A percentile compares a stretch with the other conserved stretches of the same genome.
These are phyloP conservation scores for Penstemon newberryi DNA, from an alignment of 257 asterid species.

Conservation along the genomic window DNA sequence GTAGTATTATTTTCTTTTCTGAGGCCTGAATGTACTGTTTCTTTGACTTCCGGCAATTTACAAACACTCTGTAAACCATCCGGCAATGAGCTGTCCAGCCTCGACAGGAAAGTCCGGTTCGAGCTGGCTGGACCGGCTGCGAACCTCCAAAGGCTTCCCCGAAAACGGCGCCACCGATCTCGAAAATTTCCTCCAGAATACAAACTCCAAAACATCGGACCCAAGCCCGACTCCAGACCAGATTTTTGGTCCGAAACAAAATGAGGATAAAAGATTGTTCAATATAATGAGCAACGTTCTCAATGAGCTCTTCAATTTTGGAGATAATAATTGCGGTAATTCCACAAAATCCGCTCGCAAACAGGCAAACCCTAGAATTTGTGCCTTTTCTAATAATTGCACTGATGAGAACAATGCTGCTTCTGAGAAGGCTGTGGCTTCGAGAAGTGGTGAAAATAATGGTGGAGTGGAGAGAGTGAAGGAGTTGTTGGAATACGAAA, in stretches of 20 bases:
- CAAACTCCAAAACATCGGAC: conserved; percentile 22
- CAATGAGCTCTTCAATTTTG: conserved; percentile 74
- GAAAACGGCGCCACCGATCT: conserved; percentile 45
- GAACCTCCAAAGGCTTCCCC: conserved; percentile 74
- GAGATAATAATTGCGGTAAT: conserved; percentile 38
- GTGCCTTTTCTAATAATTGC: conserved; percentile 29
- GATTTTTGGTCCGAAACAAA: conserved; percentile 21
- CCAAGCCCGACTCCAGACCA: conserved; percentile 26
- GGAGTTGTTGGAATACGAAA: conserved; percentile 31
- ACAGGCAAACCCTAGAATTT: conserved; percentile 68
- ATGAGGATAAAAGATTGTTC: conserved; percentile 34
- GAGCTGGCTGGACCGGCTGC: conserved; percentile 79
- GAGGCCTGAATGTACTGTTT: too few relatives aligned
- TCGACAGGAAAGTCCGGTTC: conserved; percentile 58
- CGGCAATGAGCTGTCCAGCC: conserved; percentile 54
- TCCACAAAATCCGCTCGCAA: conserved; percentile 59
- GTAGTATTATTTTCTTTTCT: too few relatives aligned
- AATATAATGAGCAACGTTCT: conserved; percentile 53
- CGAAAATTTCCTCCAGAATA: conserved; percentile 52
- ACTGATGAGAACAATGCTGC: conserved; percentile 26
- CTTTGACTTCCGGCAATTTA: neutral
- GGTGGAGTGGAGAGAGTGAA: conserved; percentile 47
- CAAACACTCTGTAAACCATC: conserved; percentile 11
- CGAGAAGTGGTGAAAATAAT: conserved; percentile 41
- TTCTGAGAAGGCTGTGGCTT: conserved; percentile 27